These are phyloP conservation scores for Spergularia azorica DNA, from an alignment of 179 eudicot genomes.

Conservation along the genomic window DNA sequence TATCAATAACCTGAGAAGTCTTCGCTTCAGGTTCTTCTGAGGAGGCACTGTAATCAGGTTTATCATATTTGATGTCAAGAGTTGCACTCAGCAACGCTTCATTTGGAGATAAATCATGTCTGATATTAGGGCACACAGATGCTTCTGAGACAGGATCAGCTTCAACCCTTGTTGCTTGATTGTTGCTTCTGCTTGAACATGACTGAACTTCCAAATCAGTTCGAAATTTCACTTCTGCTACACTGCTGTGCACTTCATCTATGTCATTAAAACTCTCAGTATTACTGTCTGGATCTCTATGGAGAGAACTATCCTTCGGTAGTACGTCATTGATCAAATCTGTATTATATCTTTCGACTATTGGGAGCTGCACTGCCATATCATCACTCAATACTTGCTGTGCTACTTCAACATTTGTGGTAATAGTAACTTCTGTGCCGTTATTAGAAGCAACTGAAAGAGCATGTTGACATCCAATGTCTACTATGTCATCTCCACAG, in stretches of 20 bases:
- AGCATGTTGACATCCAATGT: conserved; percentile 10
- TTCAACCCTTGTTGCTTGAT: conserved; percentile 18
- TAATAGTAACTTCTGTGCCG: conserved; percentile 23
- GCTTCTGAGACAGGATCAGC: conserved; percentile 8
- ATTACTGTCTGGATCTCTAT: conserved; percentile 20
- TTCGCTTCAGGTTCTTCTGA: conserved; percentile 23
- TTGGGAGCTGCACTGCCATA: conserved; percentile 19
- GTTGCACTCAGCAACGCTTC: conserved; percentile 10
- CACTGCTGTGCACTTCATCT: conserved; percentile 15
- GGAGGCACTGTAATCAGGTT: conserved; percentile 5
- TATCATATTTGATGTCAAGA: conserved; percentile 12
- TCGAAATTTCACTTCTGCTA: conserved; percentile 23
- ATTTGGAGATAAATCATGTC: not conserved
- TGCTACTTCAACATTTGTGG: conserved; percentile 17
- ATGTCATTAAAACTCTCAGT: conserved; percentile 17
- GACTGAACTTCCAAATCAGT: conserved; percentile 22
- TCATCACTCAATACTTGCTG: conserved; percentile 18
- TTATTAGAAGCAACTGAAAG: conserved; percentile 11
- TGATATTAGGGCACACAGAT: not conserved
- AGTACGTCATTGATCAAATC: conserved; percentile 5
- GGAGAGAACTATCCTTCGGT: conserved; percentile 14
- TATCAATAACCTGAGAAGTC: conserved; percentile 20
- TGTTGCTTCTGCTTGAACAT: conserved; percentile 23
- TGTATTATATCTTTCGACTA: conserved; percentile 20
- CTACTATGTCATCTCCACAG: conserved; percentile 13